Evolutionary conservation across 331 rosid species (phyloP), one percentile per base, ranked within the genome.

Genomic region (Quercus phellos): DNA sequence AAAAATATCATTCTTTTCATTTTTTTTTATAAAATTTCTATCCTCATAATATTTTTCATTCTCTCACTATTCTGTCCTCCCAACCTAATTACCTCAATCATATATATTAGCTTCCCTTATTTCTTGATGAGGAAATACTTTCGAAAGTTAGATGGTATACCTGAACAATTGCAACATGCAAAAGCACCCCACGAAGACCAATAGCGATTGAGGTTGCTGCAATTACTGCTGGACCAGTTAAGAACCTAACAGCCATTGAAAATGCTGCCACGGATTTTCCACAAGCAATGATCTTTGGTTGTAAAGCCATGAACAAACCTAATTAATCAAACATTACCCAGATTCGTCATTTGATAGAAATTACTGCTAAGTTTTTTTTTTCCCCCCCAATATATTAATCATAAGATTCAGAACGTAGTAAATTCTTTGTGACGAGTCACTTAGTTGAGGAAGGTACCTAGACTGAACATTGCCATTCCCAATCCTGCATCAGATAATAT

Each of bases 381-480:
- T 34, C 6, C 8, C 2, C 0, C 3, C 43, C 46, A 38, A 12
- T 3, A 11, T 10, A 12, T 46, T 46, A 46, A 3, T 46, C 17
- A 46, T 46, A 46, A 10, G 53, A 46, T 10, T 46, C 53, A 59
- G 18, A 24, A 59, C 14, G 29, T 7, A 13, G 29, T 7, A 13
- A 59, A 59, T 59, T 59, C 16, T 59, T 24, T 22, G 14, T 59
- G 34, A 22, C 30, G 46, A 2, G 46, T 24, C 5, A 13, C 1
- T 21, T 22, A 59, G 30, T 21, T 12, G 7, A 22, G 18, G 26
- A 59, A 12, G 34, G 21, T 85, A 94, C 98, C 99, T 42, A 94
- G 89, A 81, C 97, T 94, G 88, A 94, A 94, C 99, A 94, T 94
- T 56, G 99, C 99, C 99, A 94, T 92, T 82, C 99, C 99, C 3